phyloP scores from a whole-genome alignment of 441 rosid species.

The Aleurites moluccanus region DNA sequence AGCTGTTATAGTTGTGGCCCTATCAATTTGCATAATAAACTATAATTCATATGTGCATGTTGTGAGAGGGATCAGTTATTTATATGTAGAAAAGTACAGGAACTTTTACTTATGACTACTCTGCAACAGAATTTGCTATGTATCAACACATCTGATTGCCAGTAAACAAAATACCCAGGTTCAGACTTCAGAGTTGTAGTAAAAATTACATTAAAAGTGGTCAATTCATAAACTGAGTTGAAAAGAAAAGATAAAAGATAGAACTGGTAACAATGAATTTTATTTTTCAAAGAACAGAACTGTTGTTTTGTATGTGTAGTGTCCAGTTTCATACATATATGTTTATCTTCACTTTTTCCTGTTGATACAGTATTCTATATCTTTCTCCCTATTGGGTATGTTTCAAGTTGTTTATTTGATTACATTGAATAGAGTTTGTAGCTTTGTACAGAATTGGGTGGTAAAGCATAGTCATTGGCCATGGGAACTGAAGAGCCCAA shows the following conservation, averaged over 20 bases:
- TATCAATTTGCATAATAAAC: too few species aligned
- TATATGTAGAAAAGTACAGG: too few species aligned
- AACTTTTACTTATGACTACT: too few species aligned
- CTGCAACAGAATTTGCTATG: too few species aligned
- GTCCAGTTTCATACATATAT: too few species aligned
- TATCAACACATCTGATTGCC: neutral
- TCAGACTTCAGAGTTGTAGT: neutral
- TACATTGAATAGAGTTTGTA: neutral
- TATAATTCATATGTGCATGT: too few species aligned
- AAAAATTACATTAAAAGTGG: too few species aligned
- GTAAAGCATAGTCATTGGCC: neutral
- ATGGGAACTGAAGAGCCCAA: slow-evolving; percentile 68
- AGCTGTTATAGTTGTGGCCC: too few species aligned
- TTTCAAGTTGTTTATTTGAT: neutral
- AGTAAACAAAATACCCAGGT: neutral
- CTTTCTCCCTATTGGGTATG: neutral
- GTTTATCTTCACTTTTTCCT: neutral
- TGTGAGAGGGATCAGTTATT: too few species aligned
- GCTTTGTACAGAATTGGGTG: slow-evolving; percentile 7
- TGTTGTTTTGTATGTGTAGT: neutral
- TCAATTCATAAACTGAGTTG: too few species aligned
- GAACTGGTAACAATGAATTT: neutral
- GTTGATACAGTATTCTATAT: neutral
- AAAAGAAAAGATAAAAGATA: neutral
- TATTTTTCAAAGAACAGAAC: neutral